Evolutionary conservation across 2,329 filamentous ascomycete genomes (phyloP), one percentile per base, ranked within the genome.

Genomic region (Cladosporium sp.): DNA sequence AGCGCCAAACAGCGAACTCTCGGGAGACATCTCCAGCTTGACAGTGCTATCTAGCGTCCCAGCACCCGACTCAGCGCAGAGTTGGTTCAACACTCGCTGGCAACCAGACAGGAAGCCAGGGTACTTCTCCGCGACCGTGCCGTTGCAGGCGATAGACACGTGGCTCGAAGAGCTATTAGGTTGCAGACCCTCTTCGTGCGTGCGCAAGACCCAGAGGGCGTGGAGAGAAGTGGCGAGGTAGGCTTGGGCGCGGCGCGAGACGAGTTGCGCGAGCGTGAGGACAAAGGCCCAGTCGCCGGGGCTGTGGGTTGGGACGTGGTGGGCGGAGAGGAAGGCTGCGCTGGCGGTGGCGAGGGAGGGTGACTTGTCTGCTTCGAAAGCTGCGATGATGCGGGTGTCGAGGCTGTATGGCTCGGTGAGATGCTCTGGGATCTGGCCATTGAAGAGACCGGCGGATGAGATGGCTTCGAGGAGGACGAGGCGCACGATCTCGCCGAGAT

Each of bases 41-140:
- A 92, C 85, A 3, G 80, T 77, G 30, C 61, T 64, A 11, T 52
- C 51, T 8, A 21, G 36, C 21, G 79, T 79, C 68, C 72, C 74
- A 57, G 71, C 82, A 68, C 75, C 80, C 59, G 75, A 80, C 71
- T 73, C 75, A 66, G 69, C 78, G 59, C 72, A 83, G 10, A 93
- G 79, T 47, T 82, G 79, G 72, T 92, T 82, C 57, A 93, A 78
- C 71, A 88, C 87, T 6, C 75, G 75, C 75, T 93, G 90, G 72
- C 88, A 89, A 51, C 80, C 82, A 36, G 77, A 78, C 26, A 85
- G 81, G 76, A 92, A 94, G 8, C 82, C 80, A 0, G 91, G 90
- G 74, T 93, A 94, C 71, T 89, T 88, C 78, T 93, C 90, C 61
- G 93, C 88, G 59, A 94, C 90, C 32, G 88, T 90, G 54, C 91